Evolutionary conservation across 108 stramenopile species (phyloP), one percentile per base, ranked within the genome.

Genomic region (Discostella stelligeroides): DNA sequence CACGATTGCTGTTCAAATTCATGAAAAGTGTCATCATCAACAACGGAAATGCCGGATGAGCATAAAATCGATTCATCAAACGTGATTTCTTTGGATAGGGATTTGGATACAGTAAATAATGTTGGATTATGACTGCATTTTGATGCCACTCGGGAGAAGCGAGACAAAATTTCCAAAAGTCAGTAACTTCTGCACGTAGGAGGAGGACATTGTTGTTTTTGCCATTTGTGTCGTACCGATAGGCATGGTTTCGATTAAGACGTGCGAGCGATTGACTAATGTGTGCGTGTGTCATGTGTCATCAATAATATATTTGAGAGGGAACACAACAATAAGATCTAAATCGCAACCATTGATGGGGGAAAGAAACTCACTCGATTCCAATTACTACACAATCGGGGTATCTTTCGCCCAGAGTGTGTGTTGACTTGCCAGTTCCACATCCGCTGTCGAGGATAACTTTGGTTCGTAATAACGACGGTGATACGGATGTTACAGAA

Each of bases 41-140:
- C 59, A 94, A 55, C 13, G 96, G 95, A 63, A 97, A 95, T 55
- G 80, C 49, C 15, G 96, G 85, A 62, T 97, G 96, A 14, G 85
- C 96, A 73, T 97, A 95, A 83, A 85, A 95, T 25, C 96, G 86
- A 28, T 66, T 56, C 48, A 81, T 80, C 9, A 91, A 57, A 47
- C 93, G 87, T 20, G 54, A 48, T 45, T 83, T 80, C 66, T 92
- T 97, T 8, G 96, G 96, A 81, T 97, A 95, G 1, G 96, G 96
- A 80, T 97, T 97, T 24, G 96, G 96, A 83, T 97, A 97, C 21
- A 95, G 70, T 24, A 95, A 27, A 61, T 78, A 95, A 68, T 95
- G 94, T 24, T 84, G 72, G 30, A 51, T 30, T 13, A 92, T 73
- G 30, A 53, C 47, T 65, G 63, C 68, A 2, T 60, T 34, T 4